Percentiles rank a stretch among this genome's conserved stretches.
Conservation (phyloP, 2,329 filamentous ascomycete species). For the Fusarium tuaranense region DNA sequence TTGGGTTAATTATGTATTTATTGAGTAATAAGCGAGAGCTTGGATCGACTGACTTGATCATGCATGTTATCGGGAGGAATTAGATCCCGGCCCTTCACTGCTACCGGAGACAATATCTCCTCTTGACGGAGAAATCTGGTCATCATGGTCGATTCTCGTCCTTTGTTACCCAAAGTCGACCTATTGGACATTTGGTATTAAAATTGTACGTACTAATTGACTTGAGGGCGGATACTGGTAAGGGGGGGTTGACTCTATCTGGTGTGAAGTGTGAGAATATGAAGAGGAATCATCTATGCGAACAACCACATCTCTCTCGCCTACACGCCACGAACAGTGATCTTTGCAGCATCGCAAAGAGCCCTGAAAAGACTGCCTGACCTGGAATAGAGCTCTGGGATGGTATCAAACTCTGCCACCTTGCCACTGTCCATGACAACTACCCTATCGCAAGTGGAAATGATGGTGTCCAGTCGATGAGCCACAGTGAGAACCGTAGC, state of each 20-base stretch:
- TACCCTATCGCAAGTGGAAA: conserved; percentile 35
- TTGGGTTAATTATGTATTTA: neutral
- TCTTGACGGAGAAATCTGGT: neutral
- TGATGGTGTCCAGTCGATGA: conserved; percentile 35
- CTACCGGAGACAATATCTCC: neutral
- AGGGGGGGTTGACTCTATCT: neutral
- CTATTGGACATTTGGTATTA: neutral
- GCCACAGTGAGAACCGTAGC: conserved; percentile 37
- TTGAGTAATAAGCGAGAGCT: neutral
- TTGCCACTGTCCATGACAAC: conserved; percentile 32
- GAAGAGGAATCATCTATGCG: neutral
- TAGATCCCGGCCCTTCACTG: neutral
- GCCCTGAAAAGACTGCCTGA: conserved; percentile 16
- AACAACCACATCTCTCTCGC: neutral
- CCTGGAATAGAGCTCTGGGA: conserved; percentile 6
- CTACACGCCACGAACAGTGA: neutral
- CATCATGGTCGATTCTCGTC: neutral
- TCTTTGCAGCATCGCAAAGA: conserved; percentile 22
- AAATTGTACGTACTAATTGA: neutral
- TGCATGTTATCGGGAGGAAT: neutral
- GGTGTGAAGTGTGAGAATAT: neutral
- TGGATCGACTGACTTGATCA: neutral
- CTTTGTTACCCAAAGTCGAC: neutral
- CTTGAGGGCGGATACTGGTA: neutral
- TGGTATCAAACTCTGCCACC: conserved; percentile 31